Base-by-base conservation (phyloP, 768 basidiomycete genomes). In the Amanita muscaria region DNA sequence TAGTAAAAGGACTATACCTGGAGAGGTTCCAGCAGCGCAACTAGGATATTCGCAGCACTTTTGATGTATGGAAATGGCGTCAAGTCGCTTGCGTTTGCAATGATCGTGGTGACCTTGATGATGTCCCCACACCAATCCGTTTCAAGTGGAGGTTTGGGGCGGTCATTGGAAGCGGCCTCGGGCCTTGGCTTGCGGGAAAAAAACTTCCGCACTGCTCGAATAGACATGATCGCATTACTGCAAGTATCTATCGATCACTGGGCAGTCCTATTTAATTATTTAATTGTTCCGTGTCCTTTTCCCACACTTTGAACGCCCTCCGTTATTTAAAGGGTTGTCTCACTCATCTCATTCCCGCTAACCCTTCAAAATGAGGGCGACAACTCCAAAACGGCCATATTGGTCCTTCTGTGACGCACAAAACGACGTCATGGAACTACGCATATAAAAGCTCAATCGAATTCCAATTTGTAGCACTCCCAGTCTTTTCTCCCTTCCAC, bases 31-130 rank as follows among this genome's bases (percentile, higher is more conserved):
- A 40, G 18, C 24, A 40, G 25, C 7, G 38, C 38, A 21, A 40
- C 25, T 5, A 30, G 18, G 12, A 30, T 21, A 18, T 30, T 41
- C 8, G 23, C 40, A 5, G 40, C 40, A 15, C 40, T 27, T 19
- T 41, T 41, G 29, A 41, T n/a, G 18, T 29, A 30, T 29, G 40
- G 40, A 30, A 41, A 41, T 3, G 40, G 40, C 16, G 40, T 19
- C 12, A 41, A 19, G 16, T 41, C 40, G 15, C 27, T 16, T 16
- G 40, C 40, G 3, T n/a, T 14, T 9, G 27, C 40, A 12, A 24
- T 31, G 25, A 41, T 27, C 21, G 15, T 41, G 3, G 40, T 15
- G 15, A 41, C 15, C 40, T 41, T 41, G 15, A 41, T 29, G 15
- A 41, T 41, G 16, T 41, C 40, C 8, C n/a, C 40, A 4, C 22